These are phyloP conservation scores for Teratosphaeria gauchensis DNA, from an alignment of 2,329 filamentous ascomycete species.

Conservation along the genomic window DNA sequence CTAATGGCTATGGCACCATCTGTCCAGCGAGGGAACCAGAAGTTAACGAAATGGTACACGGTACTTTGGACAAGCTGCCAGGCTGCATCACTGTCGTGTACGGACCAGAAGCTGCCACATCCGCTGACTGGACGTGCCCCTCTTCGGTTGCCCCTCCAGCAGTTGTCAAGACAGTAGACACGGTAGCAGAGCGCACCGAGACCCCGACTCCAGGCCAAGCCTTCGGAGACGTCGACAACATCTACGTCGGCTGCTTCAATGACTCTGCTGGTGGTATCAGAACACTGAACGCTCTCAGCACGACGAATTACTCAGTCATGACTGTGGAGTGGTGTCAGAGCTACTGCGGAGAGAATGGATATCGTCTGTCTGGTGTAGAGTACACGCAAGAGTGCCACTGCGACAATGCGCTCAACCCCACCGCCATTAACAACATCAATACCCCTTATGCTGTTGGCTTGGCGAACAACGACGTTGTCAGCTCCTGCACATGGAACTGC, in stretches of 20 bases:
- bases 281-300: slow-evolving; percentile 17
- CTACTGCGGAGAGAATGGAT: slow-evolving; percentile 21
- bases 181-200: slow-evolving; percentile 19
- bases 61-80: slow-evolving; percentile 21
- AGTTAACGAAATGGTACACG: slow-evolving; percentile 8
- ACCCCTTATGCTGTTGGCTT: background rate
- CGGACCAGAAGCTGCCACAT: slow-evolving; percentile 21
- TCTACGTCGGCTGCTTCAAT: slow-evolving; percentile 29
- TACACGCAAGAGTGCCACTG: slow-evolving; percentile 26
- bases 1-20: background rate
- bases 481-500: slow-evolving; percentile 17
- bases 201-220: slow-evolving; percentile 15
- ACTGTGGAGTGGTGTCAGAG: slow-evolving; percentile 26
- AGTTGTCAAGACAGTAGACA: slow-evolving; percentile 20
- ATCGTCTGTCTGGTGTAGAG: slow-evolving; percentile 23
- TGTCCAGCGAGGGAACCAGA: background rate
- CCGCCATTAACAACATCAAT: slow-evolving; percentile 7
- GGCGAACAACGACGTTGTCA: slow-evolving; percentile 7
- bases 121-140: slow-evolving; percentile 22
- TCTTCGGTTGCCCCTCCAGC: slow-evolving; percentile 12
- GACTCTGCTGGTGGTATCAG: slow-evolving; percentile 18
- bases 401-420: slow-evolving; percentile 23
- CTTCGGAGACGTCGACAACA: slow-evolving; percentile 15
- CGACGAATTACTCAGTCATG: slow-evolving; percentile 20
- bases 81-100: slow-evolving; percentile 26